phyloP scores from a whole-genome alignment of 805 yeast genomes.

The Nakazawaea ambrosiae region DNA sequence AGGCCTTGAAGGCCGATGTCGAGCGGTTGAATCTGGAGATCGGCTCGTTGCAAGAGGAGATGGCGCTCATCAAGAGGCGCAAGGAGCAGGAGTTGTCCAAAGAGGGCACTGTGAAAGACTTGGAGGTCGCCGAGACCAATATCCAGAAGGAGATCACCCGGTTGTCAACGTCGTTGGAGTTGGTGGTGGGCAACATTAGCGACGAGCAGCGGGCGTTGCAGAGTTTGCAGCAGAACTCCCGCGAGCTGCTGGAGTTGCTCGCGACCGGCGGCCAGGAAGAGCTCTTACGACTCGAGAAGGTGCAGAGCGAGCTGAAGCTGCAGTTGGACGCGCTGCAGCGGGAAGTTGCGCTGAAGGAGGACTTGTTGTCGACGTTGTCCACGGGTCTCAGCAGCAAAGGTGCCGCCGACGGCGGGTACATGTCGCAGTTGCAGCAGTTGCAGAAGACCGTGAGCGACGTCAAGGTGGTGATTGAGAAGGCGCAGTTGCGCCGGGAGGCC shows the following conservation, averaged over 20 bases:
- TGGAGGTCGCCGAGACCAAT: constrained; percentile 51
- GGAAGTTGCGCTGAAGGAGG: constrained; percentile 57
- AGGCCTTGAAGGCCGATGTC: constrained; percentile 34
- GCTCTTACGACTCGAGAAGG: constrained; percentile 35
- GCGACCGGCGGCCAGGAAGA: constrained; percentile 27
- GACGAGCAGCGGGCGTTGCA: constrained; percentile 41
- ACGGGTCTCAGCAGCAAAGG: constrained; percentile 90
- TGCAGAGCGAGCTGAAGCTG: constrained; percentile 36
- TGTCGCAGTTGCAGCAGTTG: constrained; percentile 59
- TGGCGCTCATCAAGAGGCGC: constrained; percentile 42
- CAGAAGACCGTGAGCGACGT: constrained; percentile 48
- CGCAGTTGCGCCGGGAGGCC: constrained; percentile 51
- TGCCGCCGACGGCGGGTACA: constrained; percentile 68
- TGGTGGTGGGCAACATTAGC: constrained; percentile 46
- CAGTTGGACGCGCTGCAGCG: constrained; percentile 39
- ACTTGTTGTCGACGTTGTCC: constrained; percentile 69
- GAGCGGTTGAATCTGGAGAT: constrained; percentile 50
- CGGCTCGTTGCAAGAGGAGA: constrained; percentile 49
- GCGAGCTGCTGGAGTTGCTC: constrained; percentile 25
- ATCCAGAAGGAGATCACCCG: constrained; percentile 62
- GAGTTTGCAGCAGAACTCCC: constrained; percentile 26
- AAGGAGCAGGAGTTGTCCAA: constrained; percentile 53
- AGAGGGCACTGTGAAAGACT: constrained; percentile 51
- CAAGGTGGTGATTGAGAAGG: constrained; percentile 50
- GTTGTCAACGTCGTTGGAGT: constrained; percentile 52